These are phyloP conservation scores for Calonectria ilicicola DNA, from an alignment of 2,329 filamentous ascomycete genomes.

Conservation along the genomic window DNA sequence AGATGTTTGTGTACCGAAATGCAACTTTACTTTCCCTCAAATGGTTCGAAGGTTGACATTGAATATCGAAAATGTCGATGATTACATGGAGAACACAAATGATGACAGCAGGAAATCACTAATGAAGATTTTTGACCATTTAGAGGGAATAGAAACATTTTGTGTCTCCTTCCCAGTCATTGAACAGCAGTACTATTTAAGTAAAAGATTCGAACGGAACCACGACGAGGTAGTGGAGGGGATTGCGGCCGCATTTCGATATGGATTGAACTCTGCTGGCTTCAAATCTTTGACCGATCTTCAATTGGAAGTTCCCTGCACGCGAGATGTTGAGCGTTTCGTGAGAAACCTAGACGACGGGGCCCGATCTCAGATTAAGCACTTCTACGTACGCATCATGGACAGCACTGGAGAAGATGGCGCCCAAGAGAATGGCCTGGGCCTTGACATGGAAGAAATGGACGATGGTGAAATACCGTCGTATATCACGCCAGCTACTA, in stretches of 20 bases:
- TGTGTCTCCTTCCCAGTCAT: not conserved
- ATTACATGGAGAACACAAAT: too few species aligned
- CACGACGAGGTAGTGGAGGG: not conserved
- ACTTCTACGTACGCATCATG: not conserved
- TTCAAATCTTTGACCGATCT: not conserved
- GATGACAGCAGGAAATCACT: not conserved
- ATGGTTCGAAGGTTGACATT: not conserved
- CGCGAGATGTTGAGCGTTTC: not conserved
- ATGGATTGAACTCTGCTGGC: not conserved
- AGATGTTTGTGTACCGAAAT: not conserved
- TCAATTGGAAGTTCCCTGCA: not conserved
- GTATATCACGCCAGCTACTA: too few species aligned
- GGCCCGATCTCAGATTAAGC: not conserved
- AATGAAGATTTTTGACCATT: not conserved
- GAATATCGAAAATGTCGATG: not conserved
- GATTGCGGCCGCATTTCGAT: not conserved
- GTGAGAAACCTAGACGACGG: not conserved
- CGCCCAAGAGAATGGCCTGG: not conserved
- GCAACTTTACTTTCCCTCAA: not conserved
- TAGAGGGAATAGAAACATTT: not conserved
- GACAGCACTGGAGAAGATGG: not conserved
- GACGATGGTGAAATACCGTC: not conserved
- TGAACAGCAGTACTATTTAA: not conserved
- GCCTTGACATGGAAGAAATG: not conserved
- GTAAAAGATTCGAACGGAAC: not conserved